phyloP scores from a whole-genome alignment of 306 rosid genomes.

The Delonix regia region DNA sequence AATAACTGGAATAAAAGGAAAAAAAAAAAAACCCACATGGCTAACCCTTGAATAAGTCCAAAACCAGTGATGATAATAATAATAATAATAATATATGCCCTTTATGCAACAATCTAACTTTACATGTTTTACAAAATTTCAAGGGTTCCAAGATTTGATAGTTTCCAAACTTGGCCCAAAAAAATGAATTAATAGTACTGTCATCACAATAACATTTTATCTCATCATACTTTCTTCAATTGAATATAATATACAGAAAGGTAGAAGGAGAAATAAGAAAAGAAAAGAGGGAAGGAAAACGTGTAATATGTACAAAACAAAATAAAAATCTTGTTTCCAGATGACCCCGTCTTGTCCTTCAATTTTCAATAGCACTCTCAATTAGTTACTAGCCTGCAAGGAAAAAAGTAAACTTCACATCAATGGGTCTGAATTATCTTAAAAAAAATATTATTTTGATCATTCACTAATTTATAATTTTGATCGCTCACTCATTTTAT shows the following conservation, averaged over 20 bases:
- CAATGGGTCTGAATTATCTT: background rate
- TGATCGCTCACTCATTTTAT: too few species aligned
- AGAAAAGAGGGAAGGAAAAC: constrained; percentile 29
- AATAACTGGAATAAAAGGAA: too few species aligned
- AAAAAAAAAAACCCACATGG: background rate
- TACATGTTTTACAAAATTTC: background rate
- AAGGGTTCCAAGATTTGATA: background rate
- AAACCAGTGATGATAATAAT: too few species aligned
- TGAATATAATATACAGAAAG: constrained; percentile 32
- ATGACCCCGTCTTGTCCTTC: constrained; percentile 31
- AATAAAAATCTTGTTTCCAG: constrained; percentile 26
- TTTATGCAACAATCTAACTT: background rate
- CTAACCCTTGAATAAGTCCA: background rate
- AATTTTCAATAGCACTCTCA: constrained; percentile 23
- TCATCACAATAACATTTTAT: constrained; percentile 39
- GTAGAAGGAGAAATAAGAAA: background rate
- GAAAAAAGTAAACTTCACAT: background rate
- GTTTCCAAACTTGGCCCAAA: background rate
- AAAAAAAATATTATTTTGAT: too few species aligned
- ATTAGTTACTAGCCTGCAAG: background rate
- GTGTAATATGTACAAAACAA: constrained; percentile 51
- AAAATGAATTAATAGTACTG: constrained; percentile 41
- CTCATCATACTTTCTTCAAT: constrained; percentile 38
- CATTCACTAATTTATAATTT: too few species aligned
- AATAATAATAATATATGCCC: too few species aligned